Percentiles rank a stretch among this genome's conserved stretches.
These are phyloP conservation scores for Agaricus sinodeliciosus DNA, from an alignment of 768 basidiomycete species.

Conservation along the genomic window DNA sequence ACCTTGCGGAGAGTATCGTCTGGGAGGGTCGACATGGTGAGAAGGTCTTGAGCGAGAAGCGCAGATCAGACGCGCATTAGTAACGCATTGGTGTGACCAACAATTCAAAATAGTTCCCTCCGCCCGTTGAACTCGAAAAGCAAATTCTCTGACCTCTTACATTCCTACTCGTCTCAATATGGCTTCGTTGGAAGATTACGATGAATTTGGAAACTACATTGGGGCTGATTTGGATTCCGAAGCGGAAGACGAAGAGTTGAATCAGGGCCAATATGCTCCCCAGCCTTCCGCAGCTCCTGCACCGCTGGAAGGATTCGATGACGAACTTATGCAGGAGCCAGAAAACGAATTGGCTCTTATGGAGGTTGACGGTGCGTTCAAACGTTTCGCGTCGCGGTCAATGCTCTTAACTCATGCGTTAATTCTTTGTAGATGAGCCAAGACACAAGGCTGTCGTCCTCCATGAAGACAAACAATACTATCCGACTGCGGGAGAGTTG, in stretches of 20 bases:
- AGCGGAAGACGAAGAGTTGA: constrained; percentile 53
- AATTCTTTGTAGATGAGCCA: constrained; percentile 43
- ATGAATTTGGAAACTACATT: constrained; percentile 97
- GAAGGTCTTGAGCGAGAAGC: constrained; percentile 7
- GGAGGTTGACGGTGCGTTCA: constrained; percentile 72
- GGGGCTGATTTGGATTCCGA: constrained; percentile 93
- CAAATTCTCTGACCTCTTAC: constrained; percentile 2
- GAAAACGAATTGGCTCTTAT: constrained; percentile 60
- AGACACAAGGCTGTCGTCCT: constrained; percentile 78
- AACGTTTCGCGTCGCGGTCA: constrained; percentile 8
- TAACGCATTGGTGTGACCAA: constrained; percentile 7
- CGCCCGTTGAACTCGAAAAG: not conserved
- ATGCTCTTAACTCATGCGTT: not conserved
- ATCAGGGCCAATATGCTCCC: constrained; percentile 40
- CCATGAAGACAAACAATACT: constrained; percentile 98
- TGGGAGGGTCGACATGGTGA: constrained; percentile 49
- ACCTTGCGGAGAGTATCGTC: constrained; percentile 86
- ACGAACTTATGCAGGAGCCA: constrained; percentile 50
- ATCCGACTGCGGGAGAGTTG: constrained; percentile 85
- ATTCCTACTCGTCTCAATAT: constrained; percentile 19
- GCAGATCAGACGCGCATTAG: constrained; percentile 4
- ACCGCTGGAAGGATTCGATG: constrained; percentile 80
- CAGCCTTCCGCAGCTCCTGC: constrained; percentile 31
- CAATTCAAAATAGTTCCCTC: constrained; percentile 8
- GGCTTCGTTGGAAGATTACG: constrained; percentile 74